Conservation (phyloP, 148 eudicot species). For the Salicornia ramosissima region DNA sequence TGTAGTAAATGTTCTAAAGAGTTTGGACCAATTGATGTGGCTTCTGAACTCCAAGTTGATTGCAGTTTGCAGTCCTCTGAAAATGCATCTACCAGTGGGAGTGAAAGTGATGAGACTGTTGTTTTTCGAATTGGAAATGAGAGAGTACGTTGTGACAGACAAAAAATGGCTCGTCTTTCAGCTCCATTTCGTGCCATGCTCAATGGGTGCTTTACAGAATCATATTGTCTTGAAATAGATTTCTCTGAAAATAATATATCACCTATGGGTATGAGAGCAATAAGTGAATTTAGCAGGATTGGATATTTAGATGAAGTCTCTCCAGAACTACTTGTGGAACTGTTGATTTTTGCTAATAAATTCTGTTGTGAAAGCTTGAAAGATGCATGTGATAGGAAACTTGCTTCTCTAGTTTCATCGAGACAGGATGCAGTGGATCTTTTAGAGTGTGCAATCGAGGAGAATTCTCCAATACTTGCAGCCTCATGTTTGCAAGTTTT, state of each 20-base stretch:
- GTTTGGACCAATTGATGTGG: slow-evolving; percentile 64
- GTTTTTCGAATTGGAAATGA: slow-evolving; percentile 67
- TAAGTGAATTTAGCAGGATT: slow-evolving; percentile 53
- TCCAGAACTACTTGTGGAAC: slow-evolving; percentile 57
- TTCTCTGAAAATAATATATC: slow-evolving; percentile 76
- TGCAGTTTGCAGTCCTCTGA: slow-evolving; percentile 21
- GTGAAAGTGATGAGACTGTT: slow-evolving; percentile 38
- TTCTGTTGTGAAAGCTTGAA: slow-evolving; percentile 87
- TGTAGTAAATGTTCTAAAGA: slow-evolving; percentile 71
- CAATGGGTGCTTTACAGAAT: slow-evolving; percentile 83
- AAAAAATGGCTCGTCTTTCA: slow-evolving; percentile 71
- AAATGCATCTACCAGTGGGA: slow-evolving; percentile 11
- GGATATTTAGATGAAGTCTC: slow-evolving; percentile 48
- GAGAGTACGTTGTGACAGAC: slow-evolving; percentile 66
- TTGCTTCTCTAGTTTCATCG: slow-evolving; percentile 61
- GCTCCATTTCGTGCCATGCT: slow-evolving; percentile 90
- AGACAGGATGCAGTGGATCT: slow-evolving; percentile 67
- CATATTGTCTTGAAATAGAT: slow-evolving; percentile 57
- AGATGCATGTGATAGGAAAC: slow-evolving; percentile 76
- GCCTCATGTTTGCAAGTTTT: slow-evolving; percentile 90
- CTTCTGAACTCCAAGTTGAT: slow-evolving; percentile 50
- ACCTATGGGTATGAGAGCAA: slow-evolving; percentile 62
- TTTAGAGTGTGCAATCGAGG: slow-evolving; percentile 76
- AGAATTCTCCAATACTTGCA: slow-evolving; percentile 67
- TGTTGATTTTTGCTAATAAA: slow-evolving; percentile 68